phyloP scores from a whole-genome alignment of 305 asterid genomes.

The Coffea humblotiana region DNA sequence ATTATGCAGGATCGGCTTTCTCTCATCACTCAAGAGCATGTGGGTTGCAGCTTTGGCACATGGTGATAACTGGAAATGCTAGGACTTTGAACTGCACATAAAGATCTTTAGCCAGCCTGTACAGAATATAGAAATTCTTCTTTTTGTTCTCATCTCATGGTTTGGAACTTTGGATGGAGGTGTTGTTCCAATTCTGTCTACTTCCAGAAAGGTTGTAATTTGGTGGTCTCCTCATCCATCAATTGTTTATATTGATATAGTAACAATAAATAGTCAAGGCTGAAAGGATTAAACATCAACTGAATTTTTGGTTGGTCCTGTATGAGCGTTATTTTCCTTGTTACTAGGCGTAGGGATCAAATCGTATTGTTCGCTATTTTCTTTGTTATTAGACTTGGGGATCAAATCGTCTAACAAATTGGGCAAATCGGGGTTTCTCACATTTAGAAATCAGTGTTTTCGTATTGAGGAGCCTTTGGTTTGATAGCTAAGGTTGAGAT shows the following conservation, averaged over 20 bases:
- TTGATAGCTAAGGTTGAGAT: too few species aligned
- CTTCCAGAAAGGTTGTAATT: conserved; percentile 24
- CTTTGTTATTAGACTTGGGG: too few species aligned
- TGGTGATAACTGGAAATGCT: conserved; percentile 43
- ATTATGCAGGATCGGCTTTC: conserved; percentile 53
- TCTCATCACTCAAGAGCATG: conserved; percentile 76
- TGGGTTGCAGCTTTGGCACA: conserved; percentile 83
- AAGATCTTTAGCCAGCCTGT: conserved; percentile 26
- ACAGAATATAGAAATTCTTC: conserved; percentile 39
- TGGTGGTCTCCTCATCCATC: conserved; percentile 20
- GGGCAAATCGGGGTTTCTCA: not conserved
- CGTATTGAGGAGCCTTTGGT: too few species aligned
- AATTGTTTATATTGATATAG: conserved; percentile 43
- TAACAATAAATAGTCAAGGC: conserved; percentile 16
- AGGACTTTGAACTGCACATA: conserved; percentile 26
- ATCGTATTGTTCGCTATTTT: not conserved
- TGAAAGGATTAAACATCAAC: conserved; percentile 16
- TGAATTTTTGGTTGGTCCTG: not conserved
- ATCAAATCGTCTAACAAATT: too few species aligned
- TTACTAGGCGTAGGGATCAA: too few species aligned
- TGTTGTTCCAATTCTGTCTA: conserved; percentile 16
- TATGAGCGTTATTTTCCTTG: not conserved
- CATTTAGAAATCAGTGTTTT: not conserved
- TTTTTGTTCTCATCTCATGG: conserved; percentile 26
- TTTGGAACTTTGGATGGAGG: conserved; percentile 27